phyloP scores from a whole-genome alignment of 257 asterid species.

The Salvia splendens region DNA sequence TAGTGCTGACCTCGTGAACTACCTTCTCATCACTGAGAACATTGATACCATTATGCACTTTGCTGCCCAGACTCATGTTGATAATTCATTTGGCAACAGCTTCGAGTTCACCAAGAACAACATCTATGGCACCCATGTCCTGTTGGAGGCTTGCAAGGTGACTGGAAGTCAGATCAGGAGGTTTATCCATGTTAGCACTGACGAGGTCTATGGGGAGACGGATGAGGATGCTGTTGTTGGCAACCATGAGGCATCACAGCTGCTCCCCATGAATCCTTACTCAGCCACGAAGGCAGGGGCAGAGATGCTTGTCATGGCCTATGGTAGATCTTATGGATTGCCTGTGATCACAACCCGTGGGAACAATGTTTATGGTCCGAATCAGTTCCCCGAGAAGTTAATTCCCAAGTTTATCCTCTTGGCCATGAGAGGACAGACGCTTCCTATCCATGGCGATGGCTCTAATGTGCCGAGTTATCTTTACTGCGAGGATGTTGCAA shows the following conservation, averaged over 20 bases:
- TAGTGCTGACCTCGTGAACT: conserved; percentile 70
- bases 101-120: conserved; percentile 76
- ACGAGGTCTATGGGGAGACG: conserved; percentile 77
- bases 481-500: conserved; percentile 73
- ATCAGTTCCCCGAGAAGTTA: conserved; percentile 73
- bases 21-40: conserved; percentile 61
- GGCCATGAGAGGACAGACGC: conserved; percentile 64
- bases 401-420: conserved; percentile 69
- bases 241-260: conserved; percentile 71
- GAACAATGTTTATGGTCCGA: conserved; percentile 73
- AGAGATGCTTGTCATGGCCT: conserved; percentile 81
- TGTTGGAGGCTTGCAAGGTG: conserved; percentile 69
- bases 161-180: conserved; percentile 57
- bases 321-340: conserved; percentile 65
- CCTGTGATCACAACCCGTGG: conserved; percentile 74
- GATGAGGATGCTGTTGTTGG: conserved; percentile 74
- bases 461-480: conserved; percentile 68
- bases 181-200: conserved; percentile 74
- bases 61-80: conserved; percentile 76
- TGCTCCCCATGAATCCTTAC: conserved; percentile 66
- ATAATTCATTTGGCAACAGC: conserved; percentile 72
- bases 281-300: conserved; percentile 78
- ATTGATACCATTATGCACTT: conserved; percentile 76
- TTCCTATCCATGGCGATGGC: conserved; percentile 76
- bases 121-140: conserved; percentile 72